A percentile compares a stretch with the other conserved stretches of the same genome.
Evolutionary conservation across 1,284 basidiomycete species (phyloP).

Genomic region (Trichosporon sp.): DNA sequence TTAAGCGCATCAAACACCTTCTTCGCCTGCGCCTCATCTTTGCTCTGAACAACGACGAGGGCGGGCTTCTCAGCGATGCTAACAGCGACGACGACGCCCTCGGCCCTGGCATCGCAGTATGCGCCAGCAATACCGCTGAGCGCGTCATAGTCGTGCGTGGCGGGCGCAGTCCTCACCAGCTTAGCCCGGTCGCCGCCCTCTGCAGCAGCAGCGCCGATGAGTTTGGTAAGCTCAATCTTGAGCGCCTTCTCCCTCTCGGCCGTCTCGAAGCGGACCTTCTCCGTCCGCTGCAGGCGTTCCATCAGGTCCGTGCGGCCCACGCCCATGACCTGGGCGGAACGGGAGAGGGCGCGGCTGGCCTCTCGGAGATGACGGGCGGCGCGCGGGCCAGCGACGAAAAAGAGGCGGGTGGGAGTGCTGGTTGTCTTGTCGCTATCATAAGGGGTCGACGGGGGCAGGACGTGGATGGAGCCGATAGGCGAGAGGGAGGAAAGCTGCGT

Average conservation of each 20-base stretch:
- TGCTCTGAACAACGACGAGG: slow-evolving; percentile 65
- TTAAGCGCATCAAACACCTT: slow-evolving; percentile 64
- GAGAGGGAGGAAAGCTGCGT: slow-evolving; percentile 64
- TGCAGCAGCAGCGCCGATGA: slow-evolving; percentile 57
- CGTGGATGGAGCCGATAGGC: slow-evolving; percentile 49
- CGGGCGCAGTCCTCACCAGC: slow-evolving; percentile 32
- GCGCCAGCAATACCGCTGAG: slow-evolving; percentile 25
- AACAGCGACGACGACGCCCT: slow-evolving; percentile 58
- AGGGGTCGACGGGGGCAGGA: slow-evolving; percentile 57
- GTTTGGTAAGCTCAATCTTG: slow-evolving; percentile 68
- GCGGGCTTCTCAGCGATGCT: slow-evolving; percentile 37
- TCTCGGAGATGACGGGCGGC: slow-evolving; percentile 66
- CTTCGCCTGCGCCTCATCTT: slow-evolving; percentile 66
- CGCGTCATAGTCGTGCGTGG: slow-evolving; percentile 54
- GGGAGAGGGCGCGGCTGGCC: slow-evolving; percentile 63
- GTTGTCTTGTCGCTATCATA: slow-evolving; percentile 51
- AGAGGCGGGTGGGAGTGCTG: slow-evolving; percentile 68
- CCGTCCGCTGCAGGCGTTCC: slow-evolving; percentile 58
- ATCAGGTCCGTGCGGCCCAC: slow-evolving; percentile 64
- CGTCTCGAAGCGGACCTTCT: slow-evolving; percentile 67
- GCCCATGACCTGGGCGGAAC: slow-evolving; percentile 64
- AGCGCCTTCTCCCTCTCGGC: slow-evolving; percentile 68
- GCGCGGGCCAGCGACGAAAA: slow-evolving; percentile 77
- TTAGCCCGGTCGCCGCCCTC: slow-evolving; percentile 51
- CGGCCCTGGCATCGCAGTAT: background rate